These are phyloP conservation scores for Haplosporangium sp. DNA, from an alignment of 371 early-diverging fungal species.

Conservation along the genomic window DNA sequence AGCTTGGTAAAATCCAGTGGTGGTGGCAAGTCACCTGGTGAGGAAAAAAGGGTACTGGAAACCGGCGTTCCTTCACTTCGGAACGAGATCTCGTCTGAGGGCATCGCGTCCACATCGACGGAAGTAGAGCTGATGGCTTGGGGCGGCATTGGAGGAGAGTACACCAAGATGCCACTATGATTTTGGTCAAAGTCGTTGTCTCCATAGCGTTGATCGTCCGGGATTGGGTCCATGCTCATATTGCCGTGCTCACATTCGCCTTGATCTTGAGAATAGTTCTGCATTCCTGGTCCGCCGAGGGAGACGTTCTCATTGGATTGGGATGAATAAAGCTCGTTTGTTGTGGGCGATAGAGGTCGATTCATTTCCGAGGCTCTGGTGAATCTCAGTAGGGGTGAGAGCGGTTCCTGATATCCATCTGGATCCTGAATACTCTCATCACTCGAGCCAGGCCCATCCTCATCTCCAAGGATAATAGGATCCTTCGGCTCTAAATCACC, in stretches of 20 bases:
- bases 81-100: no score
- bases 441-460: not conserved
- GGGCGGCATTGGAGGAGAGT: no score
- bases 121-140: no score
- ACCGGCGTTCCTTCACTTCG: slow-evolving; percentile 6
- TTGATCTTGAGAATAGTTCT: not conserved
- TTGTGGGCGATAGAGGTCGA: not conserved
- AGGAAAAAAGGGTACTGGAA: slow-evolving; percentile 3
- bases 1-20: slow-evolving; percentile 34
- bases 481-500: slow-evolving; percentile 1
- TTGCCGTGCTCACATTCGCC: not conserved
- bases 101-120: no score
- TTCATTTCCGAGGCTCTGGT: slow-evolving; percentile 6
- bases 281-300: not conserved
- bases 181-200: no score
- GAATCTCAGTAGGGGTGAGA: slow-evolving; percentile 29
- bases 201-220: no score
- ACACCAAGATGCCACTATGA: no score
- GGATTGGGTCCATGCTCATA: no score
- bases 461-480: slow-evolving; percentile 1
- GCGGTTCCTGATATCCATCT: slow-evolving; percentile 11
- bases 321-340: not conserved
- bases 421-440: slow-evolving; percentile 1
- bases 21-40: slow-evolving; percentile 32
- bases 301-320: not conserved